Evolutionary conservation across 345 rosid species (phyloP), one percentile per base, ranked within the genome.

Genomic region (Boechera retrofracta): DNA sequence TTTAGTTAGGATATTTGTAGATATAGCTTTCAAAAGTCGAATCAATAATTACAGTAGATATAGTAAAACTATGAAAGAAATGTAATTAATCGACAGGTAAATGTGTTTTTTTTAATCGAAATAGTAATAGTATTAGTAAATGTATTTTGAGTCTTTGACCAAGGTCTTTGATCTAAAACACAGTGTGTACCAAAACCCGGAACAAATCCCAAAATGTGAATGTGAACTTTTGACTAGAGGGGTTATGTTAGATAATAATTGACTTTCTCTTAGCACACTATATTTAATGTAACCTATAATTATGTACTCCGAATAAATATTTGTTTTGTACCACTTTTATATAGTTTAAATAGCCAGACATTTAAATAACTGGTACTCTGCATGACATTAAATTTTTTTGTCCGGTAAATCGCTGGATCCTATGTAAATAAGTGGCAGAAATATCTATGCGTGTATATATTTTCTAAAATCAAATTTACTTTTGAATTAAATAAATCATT

Each of bases 191-290:
- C 32, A 51, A 42, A 73, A 28, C 53, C 49, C 36, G 36, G 26
- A 15, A 77, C 53, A 71, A 49, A 71, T 38, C 29, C 72, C 72
- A 31, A 71, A 57, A 77, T 71, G 81, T 77, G 77, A 71, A 64
- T 77, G 55, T 64, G 57, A 68, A 77, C 77, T 71, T 71, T 77
- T 7, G 76, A 64, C 52, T 54, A 61, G 3, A 8, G 26, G 2
- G n/a, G 41, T 21, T 21, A 21, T 21, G 45, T 29, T 62, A 32
- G 42, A 47, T 54, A 70, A 64, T 77, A 70, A 63, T 77, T 70
- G 80, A 63, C 76, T 64, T 35, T 6, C 38, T 28, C 71, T 55
- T 56, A 53, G 66, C 67, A 35, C 70, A 47, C n/a, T 32, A 11
- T 72, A 72, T 57, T 56, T 56, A 48, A 64, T 64, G 47, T 36